A percentile compares a stretch with the other conserved stretches of the same genome.
These are phyloP conservation scores for Nigrospora oryzae DNA, from an alignment of 2,329 filamentous ascomycete genomes.

Conservation along the genomic window DNA sequence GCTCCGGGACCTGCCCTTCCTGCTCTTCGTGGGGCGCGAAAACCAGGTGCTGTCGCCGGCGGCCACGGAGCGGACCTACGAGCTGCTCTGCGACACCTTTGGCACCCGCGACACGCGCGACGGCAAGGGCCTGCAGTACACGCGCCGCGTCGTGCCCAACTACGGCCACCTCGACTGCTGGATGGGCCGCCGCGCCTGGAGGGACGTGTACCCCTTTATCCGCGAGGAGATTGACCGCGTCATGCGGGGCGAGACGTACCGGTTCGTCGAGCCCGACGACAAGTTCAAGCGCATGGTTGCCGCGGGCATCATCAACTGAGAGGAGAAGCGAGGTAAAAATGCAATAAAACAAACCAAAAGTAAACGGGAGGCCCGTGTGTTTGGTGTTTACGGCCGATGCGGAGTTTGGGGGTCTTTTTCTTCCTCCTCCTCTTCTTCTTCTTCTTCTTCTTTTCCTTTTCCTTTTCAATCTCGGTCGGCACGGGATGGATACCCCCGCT, in stretches of 20 bases:
- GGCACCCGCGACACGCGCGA: slow-evolving; percentile 22
- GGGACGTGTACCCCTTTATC: slow-evolving; percentile 50
- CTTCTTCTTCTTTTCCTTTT: too few species aligned
- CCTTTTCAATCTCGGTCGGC: too few species aligned
- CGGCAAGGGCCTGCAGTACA: slow-evolving; percentile 32
- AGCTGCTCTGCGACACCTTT: slow-evolving; percentile 42
- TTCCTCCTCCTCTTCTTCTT: too few species aligned
- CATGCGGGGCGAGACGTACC: slow-evolving; percentile 29
- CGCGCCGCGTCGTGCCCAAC: slow-evolving; percentile 41
- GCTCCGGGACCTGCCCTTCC: slow-evolving; percentile 43
- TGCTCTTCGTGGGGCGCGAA: slow-evolving; percentile 46
- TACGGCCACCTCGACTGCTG: slow-evolving; percentile 56
- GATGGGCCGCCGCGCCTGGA: slow-evolving; percentile 52
- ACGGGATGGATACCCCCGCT: too few species aligned
- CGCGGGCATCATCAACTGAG: background rate
- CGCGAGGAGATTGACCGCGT: slow-evolving; percentile 47
- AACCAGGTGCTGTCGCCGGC: slow-evolving; percentile 47
- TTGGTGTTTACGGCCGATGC: too few species aligned
- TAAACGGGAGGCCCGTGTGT: too few species aligned
- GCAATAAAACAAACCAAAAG: too few species aligned
- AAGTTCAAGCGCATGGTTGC: slow-evolving; percentile 30
- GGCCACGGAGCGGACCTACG: slow-evolving; percentile 44
- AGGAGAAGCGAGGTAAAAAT: too few species aligned
- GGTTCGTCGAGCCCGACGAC: slow-evolving; percentile 34
- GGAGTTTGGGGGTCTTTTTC: too few species aligned